phyloP scores from a whole-genome alignment of 345 rosid genomes.

The Camelina hispida region DNA sequence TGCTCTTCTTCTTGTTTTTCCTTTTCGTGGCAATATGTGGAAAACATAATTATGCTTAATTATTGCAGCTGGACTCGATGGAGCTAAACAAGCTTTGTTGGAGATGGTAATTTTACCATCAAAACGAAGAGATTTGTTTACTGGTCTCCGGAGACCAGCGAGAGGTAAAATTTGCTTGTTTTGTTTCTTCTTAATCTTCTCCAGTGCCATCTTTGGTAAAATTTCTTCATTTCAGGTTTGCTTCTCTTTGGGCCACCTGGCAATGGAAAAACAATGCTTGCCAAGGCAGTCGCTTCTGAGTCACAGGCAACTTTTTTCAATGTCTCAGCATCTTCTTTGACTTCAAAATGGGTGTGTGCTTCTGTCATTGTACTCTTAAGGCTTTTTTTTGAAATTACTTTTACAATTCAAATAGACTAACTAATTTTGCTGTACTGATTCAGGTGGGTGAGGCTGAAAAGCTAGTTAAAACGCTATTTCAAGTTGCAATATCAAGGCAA shows the following conservation, averaged over 20 bases:
- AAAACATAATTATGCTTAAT: constrained; percentile 19
- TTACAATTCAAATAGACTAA: background rate
- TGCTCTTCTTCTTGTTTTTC: background rate
- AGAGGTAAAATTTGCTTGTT: constrained; percentile 60
- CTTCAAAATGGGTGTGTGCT: constrained; percentile 87
- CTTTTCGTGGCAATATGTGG: background rate
- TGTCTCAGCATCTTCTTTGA: constrained; percentile 92
- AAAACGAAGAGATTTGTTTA: constrained; percentile 90
- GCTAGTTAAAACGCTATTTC: constrained; percentile 88
- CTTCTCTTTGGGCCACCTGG: constrained; percentile 99
- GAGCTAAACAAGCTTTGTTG: constrained; percentile 91
- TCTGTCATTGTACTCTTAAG: background rate
- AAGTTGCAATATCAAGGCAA: constrained; percentile 90
- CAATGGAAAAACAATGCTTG: constrained; percentile 99
- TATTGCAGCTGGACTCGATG: constrained; percentile 87
- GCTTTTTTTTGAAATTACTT: background rate
- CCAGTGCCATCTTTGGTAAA: background rate
- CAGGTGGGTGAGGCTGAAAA: constrained; percentile 99
- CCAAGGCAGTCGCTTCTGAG: constrained; percentile 97
- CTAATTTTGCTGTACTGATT: constrained; percentile 22
- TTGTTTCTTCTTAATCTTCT: constrained; percentile 27
- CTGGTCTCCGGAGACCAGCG: constrained; percentile 95
- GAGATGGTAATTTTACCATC: constrained; percentile 98
- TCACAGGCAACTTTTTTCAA: constrained; percentile 96
- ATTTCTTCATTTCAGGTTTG: constrained; percentile 55